A percentile compares a stretch with the other conserved stretches of the same genome.
These are phyloP conservation scores for Penicillium riverlandense DNA, from an alignment of 495 filamentous ascomycete genomes.

Conservation along the genomic window DNA sequence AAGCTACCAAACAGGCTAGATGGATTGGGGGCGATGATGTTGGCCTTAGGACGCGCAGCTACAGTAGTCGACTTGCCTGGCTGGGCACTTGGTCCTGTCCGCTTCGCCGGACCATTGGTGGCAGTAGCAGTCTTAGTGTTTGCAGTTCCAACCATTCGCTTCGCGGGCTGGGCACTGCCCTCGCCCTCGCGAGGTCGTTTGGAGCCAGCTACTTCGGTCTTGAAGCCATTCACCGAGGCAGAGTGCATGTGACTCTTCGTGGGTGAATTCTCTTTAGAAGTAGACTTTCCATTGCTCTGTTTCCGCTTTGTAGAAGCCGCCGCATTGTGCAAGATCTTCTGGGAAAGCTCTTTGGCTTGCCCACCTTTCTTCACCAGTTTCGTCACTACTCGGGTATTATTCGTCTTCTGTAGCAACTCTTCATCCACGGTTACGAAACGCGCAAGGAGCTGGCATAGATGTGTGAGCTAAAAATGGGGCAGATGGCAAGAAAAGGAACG, in stretches of 20 bases:
- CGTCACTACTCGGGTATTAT: slow-evolving; percentile 56
- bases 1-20: slow-evolving; percentile 52
- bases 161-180: slow-evolving; percentile 26
- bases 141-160: slow-evolving; percentile 30
- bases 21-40: slow-evolving; percentile 48
- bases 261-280: slow-evolving; percentile 27
- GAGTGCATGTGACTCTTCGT: slow-evolving; percentile 16
- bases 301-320: slow-evolving; percentile 45
- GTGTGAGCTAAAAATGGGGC: slow-evolving; percentile 1
- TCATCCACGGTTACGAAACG: slow-evolving; percentile 58
- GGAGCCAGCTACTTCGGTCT: slow-evolving; percentile 27
- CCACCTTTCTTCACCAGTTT: slow-evolving; percentile 62
- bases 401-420: slow-evolving; percentile 55
- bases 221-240: slow-evolving; percentile 13
- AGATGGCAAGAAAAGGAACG: slow-evolving; percentile 1
- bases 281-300: slow-evolving; percentile 28
- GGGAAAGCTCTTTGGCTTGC: slow-evolving; percentile 49
- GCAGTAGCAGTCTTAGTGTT: slow-evolving; percentile 15
- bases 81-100: slow-evolving; percentile 11
- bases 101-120: slow-evolving; percentile 18
- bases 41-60: slow-evolving; percentile 38
- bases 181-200: slow-evolving; percentile 44
- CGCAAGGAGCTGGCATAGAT: slow-evolving; percentile 45
- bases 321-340: slow-evolving; percentile 51
- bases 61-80: slow-evolving; percentile 27